Evolutionary conservation across 2,329 filamentous ascomycete species (phyloP).

Genomic region (Lachnellula arida): DNA sequence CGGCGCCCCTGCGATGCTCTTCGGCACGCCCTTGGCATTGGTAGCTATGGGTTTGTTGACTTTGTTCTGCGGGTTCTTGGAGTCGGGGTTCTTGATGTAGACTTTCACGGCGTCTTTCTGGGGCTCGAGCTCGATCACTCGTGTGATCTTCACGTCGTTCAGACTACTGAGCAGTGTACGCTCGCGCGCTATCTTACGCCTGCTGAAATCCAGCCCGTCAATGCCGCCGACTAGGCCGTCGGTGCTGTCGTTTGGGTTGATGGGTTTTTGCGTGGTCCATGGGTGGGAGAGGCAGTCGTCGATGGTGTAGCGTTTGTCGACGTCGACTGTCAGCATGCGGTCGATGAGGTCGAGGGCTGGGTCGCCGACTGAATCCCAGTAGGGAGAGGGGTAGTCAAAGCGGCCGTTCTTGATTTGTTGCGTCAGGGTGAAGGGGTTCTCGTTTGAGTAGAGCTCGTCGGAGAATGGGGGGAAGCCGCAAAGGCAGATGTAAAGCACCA

Average conservation of each 20-base stretch:
- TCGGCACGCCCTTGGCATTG: conserved; percentile 23
- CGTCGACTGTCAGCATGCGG: conserved; percentile 85
- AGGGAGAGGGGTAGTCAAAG: conserved; percentile 94
- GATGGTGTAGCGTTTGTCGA: conserved; percentile 76
- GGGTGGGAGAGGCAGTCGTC: conserved; percentile 89
- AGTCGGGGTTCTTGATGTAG: conserved; percentile 64
- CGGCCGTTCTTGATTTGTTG: conserved; percentile 85
- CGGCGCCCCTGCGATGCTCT: conserved; percentile 25
- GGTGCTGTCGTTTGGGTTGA: conserved; percentile 75
- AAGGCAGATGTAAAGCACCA: conserved; percentile 94
- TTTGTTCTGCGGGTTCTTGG: conserved; percentile 37
- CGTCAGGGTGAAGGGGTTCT: conserved; percentile 81
- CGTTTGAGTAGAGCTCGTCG: conserved; percentile 76
- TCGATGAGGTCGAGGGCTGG: conserved; percentile 89
- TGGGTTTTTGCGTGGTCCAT: conserved; percentile 66
- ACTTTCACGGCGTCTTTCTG: conserved; percentile 62
- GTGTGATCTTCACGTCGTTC: conserved; percentile 65
- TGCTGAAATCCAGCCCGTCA: conserved; percentile 74
- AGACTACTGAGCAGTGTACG: conserved; percentile 79
- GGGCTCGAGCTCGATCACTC: conserved; percentile 51
- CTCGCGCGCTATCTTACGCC: conserved; percentile 74
- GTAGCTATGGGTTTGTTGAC: conserved; percentile 39
- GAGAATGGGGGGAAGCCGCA: conserved; percentile 97
- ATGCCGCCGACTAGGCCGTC: conserved; percentile 89
- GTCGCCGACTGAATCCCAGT: conserved; percentile 88